Evolutionary conservation across 257 asterid species (phyloP), one percentile per base, ranked within the genome.

Genomic region (Datura wrightii): DNA sequence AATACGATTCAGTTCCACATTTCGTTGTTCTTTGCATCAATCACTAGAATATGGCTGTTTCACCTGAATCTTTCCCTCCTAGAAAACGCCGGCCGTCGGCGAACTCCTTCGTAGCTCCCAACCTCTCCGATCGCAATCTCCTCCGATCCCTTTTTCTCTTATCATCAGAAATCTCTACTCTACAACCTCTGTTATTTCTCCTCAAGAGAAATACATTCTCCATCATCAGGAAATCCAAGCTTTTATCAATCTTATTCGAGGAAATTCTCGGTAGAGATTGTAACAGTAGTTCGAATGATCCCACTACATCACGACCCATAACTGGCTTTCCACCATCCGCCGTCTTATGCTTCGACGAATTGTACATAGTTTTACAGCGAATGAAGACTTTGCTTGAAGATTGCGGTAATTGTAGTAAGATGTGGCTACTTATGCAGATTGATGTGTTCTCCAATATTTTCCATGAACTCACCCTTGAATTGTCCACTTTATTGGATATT

Each of bases 401-500:
- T 63, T 93, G 94, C 59, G 82, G 86, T 50, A 78, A 63, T 79
- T 90, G 90, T 36, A 94, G 99, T 88, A 92, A 79, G 88, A 89
- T 92, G 89, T 96, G 99, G 98, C 91, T 94, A 60, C 89, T 96
- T 52, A 88, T 92, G 89, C 99, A 93, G 86, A 86, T 79, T 44
- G 92, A 92, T 39, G 86, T 88, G 2, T 72, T 90, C 46, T 90
- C 91, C 6, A 91, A 86, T 60, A 85, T 90, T 24, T 92, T 92
- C 60, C 94, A 90, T 80, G 95, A 93, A 48, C 79, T 96, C 86
- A 87, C 88, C 16, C 84, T 87, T 4, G 98, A 96, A 67, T 87
- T 96, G 8, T 92, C 94, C 6, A 96, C 94, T 86, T 90, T 96
- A 74, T 80, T 94, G 42, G 99, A 96, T 86, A 90, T 94, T 48